Evolutionary conservation across 495 filamentous ascomycete species (phyloP), one percentile per base, ranked within the genome.

Genomic region (Wilcoxina mikolae): DNA sequence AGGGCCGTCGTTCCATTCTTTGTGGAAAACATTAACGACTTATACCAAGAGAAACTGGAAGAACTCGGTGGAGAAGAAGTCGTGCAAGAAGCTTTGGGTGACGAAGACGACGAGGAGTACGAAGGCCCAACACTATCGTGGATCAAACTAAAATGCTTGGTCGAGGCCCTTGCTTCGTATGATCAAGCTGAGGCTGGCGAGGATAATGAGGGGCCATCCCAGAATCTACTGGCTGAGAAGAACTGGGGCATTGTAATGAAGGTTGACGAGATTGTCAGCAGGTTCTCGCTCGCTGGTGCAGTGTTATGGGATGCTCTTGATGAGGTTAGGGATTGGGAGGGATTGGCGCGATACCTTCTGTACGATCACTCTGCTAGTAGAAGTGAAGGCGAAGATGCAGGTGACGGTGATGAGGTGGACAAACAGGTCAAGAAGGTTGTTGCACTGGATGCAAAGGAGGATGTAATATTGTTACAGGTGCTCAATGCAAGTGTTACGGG

Each of bases 1-100:
- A 89, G 85, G 66, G 82, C 89, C 2, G 84, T 94, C 15, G 83
- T 90, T 11, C 77, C 74, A 3, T 96, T 98, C 73, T 95, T 96
- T 60, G 81, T 82, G 27, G 82, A 84, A 54, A 87, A 83, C 55
- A 78, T 96, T 24, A 74, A 85, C 27, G 88, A 95, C 60, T 70
- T 84, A 2, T 88, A 84, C 57, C 83, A 93, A 24, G 75, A 74
- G 18, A 84, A 81, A 59, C 66, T 91, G 0, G 89, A 95, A 55
- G 85, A 94, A 52, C 74, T 96, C 24, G 87, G 81, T 18, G 85
- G 83, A 3, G 81, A 91, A 65, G 81, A 95, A 27, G 74, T 73
- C 12, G 70, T 91, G 3, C 79, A 83, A 23, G 86, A 89, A 25
- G 68, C 73, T 22, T 68, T 82, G 15, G 72, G 71, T 3, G 76